Evolutionary conservation across 2,329 filamentous ascomycete species (phyloP).

Genomic region (Cladorrhinum sp.): DNA sequence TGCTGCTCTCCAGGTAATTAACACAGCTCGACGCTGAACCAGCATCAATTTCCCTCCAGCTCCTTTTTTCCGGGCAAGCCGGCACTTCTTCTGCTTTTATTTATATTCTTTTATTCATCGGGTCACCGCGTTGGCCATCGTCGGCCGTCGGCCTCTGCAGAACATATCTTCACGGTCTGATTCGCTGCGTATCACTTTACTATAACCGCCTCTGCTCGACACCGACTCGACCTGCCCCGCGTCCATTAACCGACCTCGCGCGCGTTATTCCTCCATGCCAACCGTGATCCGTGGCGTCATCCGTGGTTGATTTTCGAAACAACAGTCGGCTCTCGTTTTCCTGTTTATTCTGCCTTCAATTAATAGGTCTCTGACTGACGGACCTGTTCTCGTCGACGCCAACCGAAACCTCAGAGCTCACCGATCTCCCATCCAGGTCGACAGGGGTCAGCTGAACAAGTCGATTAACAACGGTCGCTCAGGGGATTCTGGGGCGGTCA

Average conservation of each 20-base stretch:
- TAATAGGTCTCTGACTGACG: not conserved
- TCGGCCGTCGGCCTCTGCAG: not conserved
- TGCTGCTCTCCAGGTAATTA: slow-evolving; percentile 13
- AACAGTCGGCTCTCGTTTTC: not conserved
- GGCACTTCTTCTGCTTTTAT: slow-evolving; percentile 1
- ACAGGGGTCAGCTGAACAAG: not conserved
- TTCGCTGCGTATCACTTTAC: not conserved
- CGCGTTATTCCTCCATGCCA: slow-evolving; percentile 11
- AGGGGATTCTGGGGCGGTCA: not conserved
- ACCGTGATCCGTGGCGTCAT: slow-evolving; percentile 5
- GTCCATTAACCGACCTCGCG: slow-evolving; percentile 6
- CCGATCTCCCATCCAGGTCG: slow-evolving; percentile 4
- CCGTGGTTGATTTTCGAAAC: slow-evolving; percentile 13
- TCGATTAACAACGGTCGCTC: not conserved
- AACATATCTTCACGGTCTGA: slow-evolving; percentile 3
- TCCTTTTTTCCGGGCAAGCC: slow-evolving; percentile 9
- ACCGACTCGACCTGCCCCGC: slow-evolving; percentile 7
- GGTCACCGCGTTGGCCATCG: slow-evolving; percentile 4
- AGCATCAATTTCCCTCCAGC: slow-evolving; percentile 21
- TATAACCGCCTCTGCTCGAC: not conserved
- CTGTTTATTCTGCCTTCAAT: not conserved
- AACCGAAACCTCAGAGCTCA: not conserved
- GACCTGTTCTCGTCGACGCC: not conserved
- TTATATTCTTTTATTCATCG: not conserved
- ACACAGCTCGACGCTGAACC: slow-evolving; percentile 23